Evolutionary conservation across 2,329 filamentous ascomycete species (phyloP).

Genomic region (Fusarium sp.): DNA sequence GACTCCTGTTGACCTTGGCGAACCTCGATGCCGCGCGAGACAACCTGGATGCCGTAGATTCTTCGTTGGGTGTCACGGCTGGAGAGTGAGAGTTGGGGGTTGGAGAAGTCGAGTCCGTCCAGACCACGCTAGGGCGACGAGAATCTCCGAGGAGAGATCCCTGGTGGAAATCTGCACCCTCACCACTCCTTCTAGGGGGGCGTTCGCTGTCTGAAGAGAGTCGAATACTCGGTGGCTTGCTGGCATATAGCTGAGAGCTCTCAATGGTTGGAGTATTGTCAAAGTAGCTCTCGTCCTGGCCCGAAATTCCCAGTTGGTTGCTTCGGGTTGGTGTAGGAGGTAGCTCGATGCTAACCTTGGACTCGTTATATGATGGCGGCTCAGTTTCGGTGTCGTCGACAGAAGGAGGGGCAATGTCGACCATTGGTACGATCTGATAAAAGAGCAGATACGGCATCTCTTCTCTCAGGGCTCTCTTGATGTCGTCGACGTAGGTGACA

Average conservation of each 20-base stretch:
- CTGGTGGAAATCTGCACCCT: conserved; percentile 54
- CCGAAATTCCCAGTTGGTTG: conserved; percentile 26
- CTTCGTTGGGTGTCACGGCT: conserved; percentile 62
- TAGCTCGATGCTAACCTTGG: conserved; percentile 56
- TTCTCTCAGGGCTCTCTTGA: conserved; percentile 79
- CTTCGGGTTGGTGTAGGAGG: conserved; percentile 41
- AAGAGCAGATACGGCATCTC: conserved; percentile 96
- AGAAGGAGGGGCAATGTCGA: conserved; percentile 70
- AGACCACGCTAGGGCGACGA: conserved; percentile 63
- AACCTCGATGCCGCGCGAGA: conserved; percentile 70
- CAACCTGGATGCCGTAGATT: conserved; percentile 64
- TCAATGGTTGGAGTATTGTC: conserved; percentile 42
- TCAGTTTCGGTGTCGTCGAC: conserved; percentile 60
- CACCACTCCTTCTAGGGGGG: conserved; percentile 60
- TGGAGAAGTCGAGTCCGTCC: conserved; percentile 57
- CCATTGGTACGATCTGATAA: conserved; percentile 92
- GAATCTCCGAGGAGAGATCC: conserved; percentile 51
- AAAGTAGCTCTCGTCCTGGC: conserved; percentile 43
- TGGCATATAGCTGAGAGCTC: conserved; percentile 32
- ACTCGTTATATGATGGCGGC: conserved; percentile 71
- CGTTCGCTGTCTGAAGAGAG: conserved; percentile 68
- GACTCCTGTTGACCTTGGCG: conserved; percentile 61
- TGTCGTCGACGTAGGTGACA: conserved; percentile 81
- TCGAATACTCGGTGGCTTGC: conserved; percentile 63
- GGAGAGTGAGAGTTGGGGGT: conserved; percentile 54